Evolutionary conservation across 306 rosid genomes (phyloP), one percentile per base, ranked within the genome.

Genomic region (Inga oerstediana): DNA sequence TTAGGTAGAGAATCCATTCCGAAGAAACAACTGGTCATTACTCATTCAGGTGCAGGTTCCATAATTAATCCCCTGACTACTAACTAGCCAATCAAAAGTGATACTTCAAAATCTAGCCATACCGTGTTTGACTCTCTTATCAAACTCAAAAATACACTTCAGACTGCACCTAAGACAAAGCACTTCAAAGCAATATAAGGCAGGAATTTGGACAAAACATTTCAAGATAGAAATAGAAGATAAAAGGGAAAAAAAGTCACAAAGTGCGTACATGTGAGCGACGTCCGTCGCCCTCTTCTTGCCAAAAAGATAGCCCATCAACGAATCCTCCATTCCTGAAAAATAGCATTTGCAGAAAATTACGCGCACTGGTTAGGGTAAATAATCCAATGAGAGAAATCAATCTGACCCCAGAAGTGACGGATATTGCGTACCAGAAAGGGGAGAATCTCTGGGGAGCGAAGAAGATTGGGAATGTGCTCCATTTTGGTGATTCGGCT

Each of bases 201-300:
- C 19, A 85, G 35, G 39, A 74, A 17, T 65, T 76, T 19, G 20
- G 39, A 48, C 43, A 49, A 46, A 78, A 22, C 58, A 39, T 76
- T 67, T 68, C 20, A 73, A 61, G 43, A 81, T 14, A 79, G 22
- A n/a, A 65, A 65, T 34, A 65, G 4, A 44, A 30, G 13, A 70
- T 14, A 54, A 32, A 32, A 62, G 49, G 7, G 8, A 35, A 67
- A 59, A 72, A 32, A 22, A 69, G 67, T 34, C 58, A 46, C 3
- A 7, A 19, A 67, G 70, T 14, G 80, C 86, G 81, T 93, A 93
- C 98, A 83, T 88, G 88, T 95, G 98, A 89, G 94, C 93, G 88
- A 93, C 90, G 54, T 95, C 92, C 15, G 98, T 95, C 32, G 98
- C 98, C 83, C 59, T 92, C 89, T 77, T 95, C 91, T 90, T 95